These are phyloP conservation scores for Ajuga chamaepitys DNA, from an alignment of 257 asterid genomes.

Conservation along the genomic window DNA sequence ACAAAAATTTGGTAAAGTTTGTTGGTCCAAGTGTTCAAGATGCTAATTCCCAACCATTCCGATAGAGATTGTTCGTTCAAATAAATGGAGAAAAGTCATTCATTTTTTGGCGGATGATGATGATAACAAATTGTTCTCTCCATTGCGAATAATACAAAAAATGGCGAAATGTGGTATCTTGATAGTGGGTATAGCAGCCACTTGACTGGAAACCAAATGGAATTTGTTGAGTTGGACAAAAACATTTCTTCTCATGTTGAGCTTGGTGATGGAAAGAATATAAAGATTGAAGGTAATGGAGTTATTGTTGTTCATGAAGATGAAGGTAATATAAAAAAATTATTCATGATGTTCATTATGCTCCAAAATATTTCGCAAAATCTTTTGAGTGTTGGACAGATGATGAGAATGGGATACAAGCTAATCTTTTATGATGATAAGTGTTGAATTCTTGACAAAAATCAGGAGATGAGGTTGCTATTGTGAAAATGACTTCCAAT, in stretches of 20 bases:
- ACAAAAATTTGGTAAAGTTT: background rate
- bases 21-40: background rate
- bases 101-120: background rate
- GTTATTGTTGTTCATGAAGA: background rate
- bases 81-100: background rate
- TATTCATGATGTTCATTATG: background rate
- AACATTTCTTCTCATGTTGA: background rate
- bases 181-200: background rate
- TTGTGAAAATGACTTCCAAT: background rate
- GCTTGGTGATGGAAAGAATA: background rate
- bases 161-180: too few species aligned
- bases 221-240: background rate
- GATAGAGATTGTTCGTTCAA: background rate
- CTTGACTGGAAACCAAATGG: background rate
- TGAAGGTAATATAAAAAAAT: background rate
- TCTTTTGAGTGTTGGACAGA: constrained; percentile 3
- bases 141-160: background rate
- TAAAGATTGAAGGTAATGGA: background rate
- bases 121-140: background rate
- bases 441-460: background rate
- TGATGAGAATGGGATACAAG: constrained; percentile 1
- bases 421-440: background rate
- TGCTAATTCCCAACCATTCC: background rate
- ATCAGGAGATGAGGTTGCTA: background rate
- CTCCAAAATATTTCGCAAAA: background rate